These are phyloP conservation scores for Cercospora sp. DNA, from an alignment of 2,329 filamentous ascomycete genomes.

Conservation along the genomic window DNA sequence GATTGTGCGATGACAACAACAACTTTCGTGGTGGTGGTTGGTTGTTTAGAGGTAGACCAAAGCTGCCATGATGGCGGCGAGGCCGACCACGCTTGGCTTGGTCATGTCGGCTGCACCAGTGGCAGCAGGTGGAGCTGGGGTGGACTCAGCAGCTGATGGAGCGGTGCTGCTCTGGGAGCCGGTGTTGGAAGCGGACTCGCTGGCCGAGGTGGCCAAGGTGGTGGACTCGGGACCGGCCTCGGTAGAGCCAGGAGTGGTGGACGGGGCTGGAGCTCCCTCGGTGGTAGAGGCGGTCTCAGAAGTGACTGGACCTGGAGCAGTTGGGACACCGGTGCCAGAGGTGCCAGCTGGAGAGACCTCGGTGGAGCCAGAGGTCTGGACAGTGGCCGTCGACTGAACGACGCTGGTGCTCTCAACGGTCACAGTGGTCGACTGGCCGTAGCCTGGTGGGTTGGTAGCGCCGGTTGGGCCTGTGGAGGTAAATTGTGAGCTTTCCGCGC, in stretches of 20 bases:
- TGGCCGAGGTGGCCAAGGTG: constrained; percentile 24
- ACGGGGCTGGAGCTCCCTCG: constrained; percentile 14
- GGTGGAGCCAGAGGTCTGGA: constrained; percentile 10
- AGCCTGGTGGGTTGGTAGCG: constrained; percentile 8
- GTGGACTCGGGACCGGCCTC: constrained; percentile 22
- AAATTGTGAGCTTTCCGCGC: constrained; percentile 25
- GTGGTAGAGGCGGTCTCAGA: constrained; percentile 13
- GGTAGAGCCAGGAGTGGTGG: constrained; percentile 9
- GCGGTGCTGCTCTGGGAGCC: constrained; percentile 23
- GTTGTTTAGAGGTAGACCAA: constrained; percentile 26
- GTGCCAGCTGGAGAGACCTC: constrained; percentile 14
- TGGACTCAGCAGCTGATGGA: constrained; percentile 17
- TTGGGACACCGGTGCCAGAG: constrained; percentile 14
- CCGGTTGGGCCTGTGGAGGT: constrained; percentile 21
- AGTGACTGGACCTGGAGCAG: constrained; percentile 17
- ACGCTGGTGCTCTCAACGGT: constrained; percentile 13
- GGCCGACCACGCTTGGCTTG: constrained; percentile 24
- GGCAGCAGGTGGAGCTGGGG: constrained; percentile 22
- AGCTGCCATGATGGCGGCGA: constrained; percentile 28
- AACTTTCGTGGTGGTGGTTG: background rate
- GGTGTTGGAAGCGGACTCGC: constrained; percentile 20
- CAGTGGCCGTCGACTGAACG: constrained; percentile 19
- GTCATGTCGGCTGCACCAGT: constrained; percentile 24
- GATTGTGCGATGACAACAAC: background rate
- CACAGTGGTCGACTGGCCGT: constrained; percentile 6